A percentile compares a stretch with the other conserved stretches of the same genome.
These are phyloP conservation scores for Suhomyces tanzawaensis DNA, from an alignment of 805 yeast species.

Conservation along the genomic window DNA sequence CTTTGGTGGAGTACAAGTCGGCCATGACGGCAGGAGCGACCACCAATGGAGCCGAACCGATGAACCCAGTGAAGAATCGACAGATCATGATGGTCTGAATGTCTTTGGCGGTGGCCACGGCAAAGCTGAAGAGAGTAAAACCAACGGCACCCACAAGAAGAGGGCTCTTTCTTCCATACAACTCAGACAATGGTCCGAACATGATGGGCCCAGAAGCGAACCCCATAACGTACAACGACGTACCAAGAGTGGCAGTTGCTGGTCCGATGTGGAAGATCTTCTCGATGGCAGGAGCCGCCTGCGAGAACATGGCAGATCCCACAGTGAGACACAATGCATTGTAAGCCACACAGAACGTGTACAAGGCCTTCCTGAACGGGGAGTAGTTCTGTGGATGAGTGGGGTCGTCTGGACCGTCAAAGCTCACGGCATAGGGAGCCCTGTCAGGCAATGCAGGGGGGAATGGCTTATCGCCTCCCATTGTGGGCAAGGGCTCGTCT, in stretches of 20 bases:
- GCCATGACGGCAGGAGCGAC: slow-evolving; percentile 86
- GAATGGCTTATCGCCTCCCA: slow-evolving; percentile 66
- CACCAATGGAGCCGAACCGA: slow-evolving; percentile 84
- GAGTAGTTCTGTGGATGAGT: slow-evolving; percentile 72
- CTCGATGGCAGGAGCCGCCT: slow-evolving; percentile 51
- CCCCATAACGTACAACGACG: slow-evolving; percentile 84
- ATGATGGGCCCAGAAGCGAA: slow-evolving; percentile 90
- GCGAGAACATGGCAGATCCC: slow-evolving; percentile 53
- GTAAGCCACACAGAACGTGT: slow-evolving; percentile 27
- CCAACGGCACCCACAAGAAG: slow-evolving; percentile 40
- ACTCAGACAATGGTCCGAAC: slow-evolving; percentile 15
- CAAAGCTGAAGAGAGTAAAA: slow-evolving; percentile 45
- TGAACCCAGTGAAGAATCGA: slow-evolving; percentile 75
- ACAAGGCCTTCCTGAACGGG: slow-evolving; percentile 19
- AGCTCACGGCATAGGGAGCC: slow-evolving; percentile 62
- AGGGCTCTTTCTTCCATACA: slow-evolving; percentile 39
- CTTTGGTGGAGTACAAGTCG: slow-evolving; percentile 64
- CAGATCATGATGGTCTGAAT: slow-evolving; percentile 73
- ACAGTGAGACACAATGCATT: slow-evolving; percentile 26
- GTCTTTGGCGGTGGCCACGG: slow-evolving; percentile 75
- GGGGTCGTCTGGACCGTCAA: slow-evolving; percentile 79
- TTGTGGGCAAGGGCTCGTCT: slow-evolving; percentile 37
- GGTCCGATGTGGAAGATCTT: slow-evolving; percentile 55
- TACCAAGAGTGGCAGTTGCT: slow-evolving; percentile 71
- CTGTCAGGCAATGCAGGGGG: slow-evolving; percentile 61